Conservation (phyloP, 352 stramenopile genomes). For the Phytophthora rubi region DNA sequence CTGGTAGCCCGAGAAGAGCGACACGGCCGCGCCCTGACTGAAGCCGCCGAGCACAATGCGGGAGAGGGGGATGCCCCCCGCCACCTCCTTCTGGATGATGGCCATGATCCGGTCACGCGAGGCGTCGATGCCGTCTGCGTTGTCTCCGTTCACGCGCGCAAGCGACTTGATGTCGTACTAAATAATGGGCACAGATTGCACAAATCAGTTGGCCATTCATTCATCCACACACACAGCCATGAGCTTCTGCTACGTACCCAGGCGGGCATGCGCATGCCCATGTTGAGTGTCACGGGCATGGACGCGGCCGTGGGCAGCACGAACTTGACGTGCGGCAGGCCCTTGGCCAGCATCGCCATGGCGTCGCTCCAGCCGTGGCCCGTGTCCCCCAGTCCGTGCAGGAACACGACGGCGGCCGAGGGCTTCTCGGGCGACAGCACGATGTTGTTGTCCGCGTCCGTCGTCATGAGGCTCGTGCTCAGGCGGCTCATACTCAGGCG, state of each 20-base stretch:
- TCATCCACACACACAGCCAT: too few relatives aligned
- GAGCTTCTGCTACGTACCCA: slow-evolving; percentile 65
- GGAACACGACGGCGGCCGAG: slow-evolving; percentile 60
- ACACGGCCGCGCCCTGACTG: slow-evolving; percentile 92
- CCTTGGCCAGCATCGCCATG: slow-evolving; percentile 60
- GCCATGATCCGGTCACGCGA: slow-evolving; percentile 69
- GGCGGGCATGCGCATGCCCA: slow-evolving; percentile 93
- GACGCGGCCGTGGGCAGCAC: slow-evolving; percentile 79
- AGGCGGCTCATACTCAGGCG: background rate
- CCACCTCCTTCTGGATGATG: slow-evolving; percentile 87
- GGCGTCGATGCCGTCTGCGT: slow-evolving; percentile 89
- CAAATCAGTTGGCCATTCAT: background rate
- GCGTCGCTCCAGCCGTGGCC: slow-evolving; percentile 85
- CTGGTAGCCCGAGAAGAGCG: slow-evolving; percentile 85
- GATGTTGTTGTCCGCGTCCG: slow-evolving; percentile 47
- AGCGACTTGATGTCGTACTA: slow-evolving; percentile 95
- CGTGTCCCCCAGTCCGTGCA: slow-evolving; percentile 94
- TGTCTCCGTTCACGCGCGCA: slow-evolving; percentile 85
- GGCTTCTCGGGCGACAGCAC: slow-evolving; percentile 40
- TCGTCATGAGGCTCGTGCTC: slow-evolving; percentile 34
- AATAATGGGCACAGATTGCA: background rate
- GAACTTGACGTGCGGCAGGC: slow-evolving; percentile 78
- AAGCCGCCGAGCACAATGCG: slow-evolving; percentile 96
- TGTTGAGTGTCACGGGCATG: slow-evolving; percentile 95
- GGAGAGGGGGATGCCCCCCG: slow-evolving; percentile 76